Evolutionary conservation across 257 asterid species (phyloP), one percentile per base, ranked within the genome.

Genomic region (Nyctanthes arbortristis): DNA sequence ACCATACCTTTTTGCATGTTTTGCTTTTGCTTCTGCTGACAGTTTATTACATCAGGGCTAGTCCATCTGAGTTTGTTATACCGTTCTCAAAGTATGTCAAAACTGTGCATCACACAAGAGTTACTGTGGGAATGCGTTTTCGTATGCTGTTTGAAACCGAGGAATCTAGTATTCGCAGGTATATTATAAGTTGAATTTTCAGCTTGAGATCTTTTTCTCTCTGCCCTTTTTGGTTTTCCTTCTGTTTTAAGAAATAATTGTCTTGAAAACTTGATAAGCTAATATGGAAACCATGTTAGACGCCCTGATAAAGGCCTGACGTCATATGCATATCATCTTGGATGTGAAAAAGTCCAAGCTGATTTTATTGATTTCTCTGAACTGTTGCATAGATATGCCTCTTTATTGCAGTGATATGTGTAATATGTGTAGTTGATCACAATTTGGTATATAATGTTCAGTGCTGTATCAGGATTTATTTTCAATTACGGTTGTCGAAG

Each of bases 91-190:
- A 90, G 83, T 93, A 89, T 79, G 89, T 80, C 49, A 89, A 91
- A 82, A 97, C 98, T 68, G 96, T 93, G 54, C 91, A 86, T 74
- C 97, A 91, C 77, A 91, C 97, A 0, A 91, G 96, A 9, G 92
- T 93, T 74, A 90, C 98, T 12, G 97, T 93, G 61, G 98, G 98
- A 52, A 90, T 93, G 98, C 95, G 98, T 43, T 93, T 93, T 39
- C 87, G 98, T 25, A 93, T 93, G 98, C 89, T 93, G 27, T 93
- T 93, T 78, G 98, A 93, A 82, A 93, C 97, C 47, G 98, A 93
- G 82, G 98, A 93, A 89, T 93, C 98, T 33, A 89, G 97, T 76
- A 96, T 93, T 55, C 99, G 99, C 81, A 93, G 99, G 99, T 91
- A 78, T 45, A 16, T 43, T 18, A 27, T 12, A 52, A 35, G 52